Percentiles rank a stretch among this genome's conserved stretches.
Evolutionary conservation across 257 asterid genomes (phyloP).

Genomic region (Capsicum chinense): DNA sequence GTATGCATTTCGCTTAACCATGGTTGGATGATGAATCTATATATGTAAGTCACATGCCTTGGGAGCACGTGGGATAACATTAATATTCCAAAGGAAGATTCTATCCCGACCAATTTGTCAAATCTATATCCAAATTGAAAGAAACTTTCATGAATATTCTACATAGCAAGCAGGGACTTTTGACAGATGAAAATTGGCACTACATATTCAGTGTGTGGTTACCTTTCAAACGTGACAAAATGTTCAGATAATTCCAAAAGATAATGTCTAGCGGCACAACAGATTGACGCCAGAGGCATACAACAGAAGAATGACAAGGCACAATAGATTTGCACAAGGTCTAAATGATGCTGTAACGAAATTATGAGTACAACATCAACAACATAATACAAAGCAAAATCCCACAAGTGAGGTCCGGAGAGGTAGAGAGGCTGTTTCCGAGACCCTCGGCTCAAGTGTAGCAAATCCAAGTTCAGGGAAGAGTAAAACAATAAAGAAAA

Average conservation of each 20-base stretch:
- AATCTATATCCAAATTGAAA: not conserved
- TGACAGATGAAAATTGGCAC: not conserved
- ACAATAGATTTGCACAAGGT: not conserved
- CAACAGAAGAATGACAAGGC: not conserved
- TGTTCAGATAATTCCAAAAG: not conserved
- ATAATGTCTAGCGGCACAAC: not conserved
- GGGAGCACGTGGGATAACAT: not conserved
- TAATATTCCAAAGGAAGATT: not conserved
- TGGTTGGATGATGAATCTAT: not conserved
- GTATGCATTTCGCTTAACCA: not conserved
- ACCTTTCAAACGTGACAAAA: not conserved
- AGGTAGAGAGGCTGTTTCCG: too few relatives aligned
- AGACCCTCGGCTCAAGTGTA: too few relatives aligned
- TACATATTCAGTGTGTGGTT: not conserved
- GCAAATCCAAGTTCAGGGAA: too few relatives aligned
- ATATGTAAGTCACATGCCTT: not conserved
- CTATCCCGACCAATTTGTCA: not conserved
- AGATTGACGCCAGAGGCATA: not conserved
- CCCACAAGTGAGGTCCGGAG: too few relatives aligned
- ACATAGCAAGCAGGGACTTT: too few relatives aligned
- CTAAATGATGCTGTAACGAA: not conserved
- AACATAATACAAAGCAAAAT: too few relatives aligned
- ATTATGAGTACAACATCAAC: too few relatives aligned
- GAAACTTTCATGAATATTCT: not conserved
- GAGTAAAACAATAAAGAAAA: too few relatives aligned